Evolutionary conservation across 2,329 filamentous ascomycete genomes (phyloP).

Genomic region (Colletotrichum musicola): DNA sequence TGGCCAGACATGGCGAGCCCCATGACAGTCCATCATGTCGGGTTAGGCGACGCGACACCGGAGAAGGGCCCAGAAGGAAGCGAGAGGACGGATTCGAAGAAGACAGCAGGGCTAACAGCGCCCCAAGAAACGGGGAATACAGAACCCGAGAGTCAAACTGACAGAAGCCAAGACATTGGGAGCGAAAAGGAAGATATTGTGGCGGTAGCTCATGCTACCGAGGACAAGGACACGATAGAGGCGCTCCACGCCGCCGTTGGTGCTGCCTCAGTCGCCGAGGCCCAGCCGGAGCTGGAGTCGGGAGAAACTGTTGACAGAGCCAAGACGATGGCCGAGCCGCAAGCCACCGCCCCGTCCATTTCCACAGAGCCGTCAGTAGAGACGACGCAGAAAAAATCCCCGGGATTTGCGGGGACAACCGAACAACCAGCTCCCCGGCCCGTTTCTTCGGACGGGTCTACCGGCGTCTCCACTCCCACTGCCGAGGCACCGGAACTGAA

Average conservation of each 20-base stretch:
- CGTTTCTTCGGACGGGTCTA: not conserved
- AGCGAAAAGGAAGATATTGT: conserved; percentile 16
- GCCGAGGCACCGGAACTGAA: conserved; percentile 39
- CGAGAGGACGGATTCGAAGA: not conserved
- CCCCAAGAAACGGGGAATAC: conserved; percentile 38
- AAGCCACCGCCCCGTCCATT: not conserved
- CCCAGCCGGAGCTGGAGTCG: not conserved
- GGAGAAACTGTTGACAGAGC: not conserved
- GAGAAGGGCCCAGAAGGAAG: not conserved
- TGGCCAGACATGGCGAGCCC: conserved; percentile 15
- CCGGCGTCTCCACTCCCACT: conserved; percentile 30
- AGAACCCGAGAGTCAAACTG: conserved; percentile 37
- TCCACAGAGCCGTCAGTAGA: not conserved
- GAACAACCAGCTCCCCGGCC: not conserved
- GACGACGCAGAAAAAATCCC: not conserved
- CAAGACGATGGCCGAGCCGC: not conserved
- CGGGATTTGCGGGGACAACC: not conserved
- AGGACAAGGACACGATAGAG: not conserved
- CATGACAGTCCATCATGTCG: conserved; percentile 20
- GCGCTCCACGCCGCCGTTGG: not conserved
- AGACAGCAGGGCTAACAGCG: conserved; percentile 30
- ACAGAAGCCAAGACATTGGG: conserved; percentile 21
- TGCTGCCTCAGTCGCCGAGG: conserved; percentile 1
- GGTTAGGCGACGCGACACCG: not conserved
- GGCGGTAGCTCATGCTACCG: conserved; percentile 1